phyloP scores from a whole-genome alignment of 495 filamentous ascomycete genomes.

The Lasiosphaeria ovina region DNA sequence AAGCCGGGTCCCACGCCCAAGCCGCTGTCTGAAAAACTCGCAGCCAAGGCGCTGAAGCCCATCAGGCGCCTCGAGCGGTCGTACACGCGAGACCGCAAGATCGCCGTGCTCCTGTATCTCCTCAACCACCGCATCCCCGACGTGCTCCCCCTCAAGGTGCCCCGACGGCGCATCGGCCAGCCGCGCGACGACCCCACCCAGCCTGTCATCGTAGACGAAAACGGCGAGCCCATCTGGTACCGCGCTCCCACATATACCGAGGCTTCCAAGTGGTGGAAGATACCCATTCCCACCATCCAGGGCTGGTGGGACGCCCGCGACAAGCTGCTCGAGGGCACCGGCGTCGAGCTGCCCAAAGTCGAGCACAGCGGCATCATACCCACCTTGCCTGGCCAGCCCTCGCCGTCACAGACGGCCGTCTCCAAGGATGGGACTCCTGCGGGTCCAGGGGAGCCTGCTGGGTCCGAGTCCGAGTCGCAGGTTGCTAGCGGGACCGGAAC shows the following conservation, averaged over 20 bases:
- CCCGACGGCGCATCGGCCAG: slow-evolving; percentile 26
- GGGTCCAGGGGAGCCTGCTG: too few species aligned
- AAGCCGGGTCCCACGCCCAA: slow-evolving; percentile 22
- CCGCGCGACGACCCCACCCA: slow-evolving; percentile 16
- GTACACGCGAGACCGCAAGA: slow-evolving; percentile 28
- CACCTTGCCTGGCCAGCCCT: too few species aligned
- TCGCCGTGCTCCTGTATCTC: slow-evolving; percentile 29
- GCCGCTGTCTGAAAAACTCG: slow-evolving; percentile 20
- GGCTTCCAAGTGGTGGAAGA: slow-evolving; percentile 26
- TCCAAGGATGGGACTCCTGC: too few species aligned
- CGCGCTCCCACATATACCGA: slow-evolving; percentile 30
- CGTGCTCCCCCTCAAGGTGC: slow-evolving; percentile 3
- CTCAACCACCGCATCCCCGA: slow-evolving; percentile 28
- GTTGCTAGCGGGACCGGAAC: too few species aligned
- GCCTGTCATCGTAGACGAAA: not conserved
- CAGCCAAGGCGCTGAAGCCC: slow-evolving; percentile 20
- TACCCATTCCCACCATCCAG: slow-evolving; percentile 27
- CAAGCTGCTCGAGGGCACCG: slow-evolving; percentile 27
- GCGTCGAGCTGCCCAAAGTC: slow-evolving; percentile 19
- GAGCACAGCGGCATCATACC: not conserved
- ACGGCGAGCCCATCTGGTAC: slow-evolving; percentile 22
- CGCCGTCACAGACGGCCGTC: too few species aligned
- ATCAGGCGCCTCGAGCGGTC: slow-evolving; percentile 23
- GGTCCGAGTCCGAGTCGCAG: too few species aligned
- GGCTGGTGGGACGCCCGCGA: slow-evolving; percentile 32